Base-by-base conservation (phyloP, 2,329 filamentous ascomycete species). In the Colletotrichum sp. region DNA sequence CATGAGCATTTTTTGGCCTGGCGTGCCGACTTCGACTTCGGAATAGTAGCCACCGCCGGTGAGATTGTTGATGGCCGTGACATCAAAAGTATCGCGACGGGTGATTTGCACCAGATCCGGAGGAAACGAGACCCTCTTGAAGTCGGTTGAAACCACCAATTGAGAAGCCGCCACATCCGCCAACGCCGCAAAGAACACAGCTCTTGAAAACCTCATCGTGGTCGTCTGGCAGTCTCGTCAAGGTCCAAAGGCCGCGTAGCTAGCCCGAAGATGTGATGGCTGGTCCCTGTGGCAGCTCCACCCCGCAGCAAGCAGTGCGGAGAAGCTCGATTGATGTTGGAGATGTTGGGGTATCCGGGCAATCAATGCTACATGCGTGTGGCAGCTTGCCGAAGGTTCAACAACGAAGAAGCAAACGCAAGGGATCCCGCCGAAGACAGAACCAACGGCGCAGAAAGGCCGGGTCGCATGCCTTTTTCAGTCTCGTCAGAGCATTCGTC, bases 11-110 rank as follows among this genome's bases (percentile, higher is more conserved):
- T 83, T 78, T 80, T 93, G 91, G 4, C 89, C 80, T 16, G 93
- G 93, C 1, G 92, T 94, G 67, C 93, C 93, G 61, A 94, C 78
- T 5, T 91, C 88, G 58, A 87, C 89, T 81, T 94, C 93, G 79
- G 92, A 86, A 78, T 90, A 92, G 82, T 94, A 94, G n/a, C 89
- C 87, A 38, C 89, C 90, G 61, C 87, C 88, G 1, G 86, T 88
- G 76, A 91, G 79, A 77, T 90, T 91, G 83, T 92, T 92, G 80
- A 87, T 64, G 36, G 83, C 83, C 10, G 80, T 82, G 43, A 91
- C 80, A 43, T 74, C 73, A n/a, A 84, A 58, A 26, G 79, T 78
- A 52, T 77, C 79, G 70, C 74, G 74, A 21, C 71, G 71, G 34
- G 74, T 75, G 28, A 76, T 65, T 43, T 75, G 71, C 9, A 48